Conservation (phyloP, 1,284 basidiomycete species). For the Rhizoctonia solani region DNA sequence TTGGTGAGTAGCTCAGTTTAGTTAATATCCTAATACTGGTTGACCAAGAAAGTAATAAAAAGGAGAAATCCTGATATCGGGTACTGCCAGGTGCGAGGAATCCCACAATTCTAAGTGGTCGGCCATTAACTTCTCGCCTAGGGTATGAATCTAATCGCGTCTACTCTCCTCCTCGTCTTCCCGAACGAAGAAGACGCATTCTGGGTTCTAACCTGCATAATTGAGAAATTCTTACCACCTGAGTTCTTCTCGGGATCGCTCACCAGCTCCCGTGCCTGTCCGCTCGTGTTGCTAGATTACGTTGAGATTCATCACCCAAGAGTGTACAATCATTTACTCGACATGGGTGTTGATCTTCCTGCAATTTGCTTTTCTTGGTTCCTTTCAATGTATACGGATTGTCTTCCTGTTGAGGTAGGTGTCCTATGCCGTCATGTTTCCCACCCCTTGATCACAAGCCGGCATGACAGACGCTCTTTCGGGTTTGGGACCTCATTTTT, state of each 20-base stretch:
- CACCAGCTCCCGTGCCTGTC: slow-evolving; percentile 90
- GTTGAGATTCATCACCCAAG: slow-evolving; percentile 79
- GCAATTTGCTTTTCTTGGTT: slow-evolving; percentile 99
- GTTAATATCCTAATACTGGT: background rate
- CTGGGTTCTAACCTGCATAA: slow-evolving; percentile 90
- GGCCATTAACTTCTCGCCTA: background rate
- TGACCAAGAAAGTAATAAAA: slow-evolving; percentile 47
- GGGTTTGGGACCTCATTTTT: slow-evolving; percentile 95
- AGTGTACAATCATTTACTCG: slow-evolving; percentile 72
- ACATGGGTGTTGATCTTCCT: slow-evolving; percentile 85
- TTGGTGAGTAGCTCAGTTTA: slow-evolving; percentile 57
- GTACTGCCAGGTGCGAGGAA: slow-evolving; percentile 63
- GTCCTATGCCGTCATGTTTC: background rate
- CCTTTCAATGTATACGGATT: slow-evolving; percentile 93
- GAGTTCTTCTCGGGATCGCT: slow-evolving; percentile 85
- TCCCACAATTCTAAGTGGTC: background rate
- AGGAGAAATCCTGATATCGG: slow-evolving; percentile 82
- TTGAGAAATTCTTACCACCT: slow-evolving; percentile 81
- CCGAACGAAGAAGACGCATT: slow-evolving; percentile 97
- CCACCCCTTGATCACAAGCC: background rate
- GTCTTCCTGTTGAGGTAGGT: slow-evolving; percentile 88
- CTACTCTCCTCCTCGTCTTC: slow-evolving; percentile 89
- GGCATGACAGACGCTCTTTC: slow-evolving; percentile 72
- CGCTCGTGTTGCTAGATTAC: slow-evolving; percentile 86
- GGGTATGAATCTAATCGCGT: slow-evolving; percentile 95